Evolutionary conservation across 306 rosid genomes (phyloP), one percentile per base, ranked within the genome.

Genomic region (Medicago truncatula): DNA sequence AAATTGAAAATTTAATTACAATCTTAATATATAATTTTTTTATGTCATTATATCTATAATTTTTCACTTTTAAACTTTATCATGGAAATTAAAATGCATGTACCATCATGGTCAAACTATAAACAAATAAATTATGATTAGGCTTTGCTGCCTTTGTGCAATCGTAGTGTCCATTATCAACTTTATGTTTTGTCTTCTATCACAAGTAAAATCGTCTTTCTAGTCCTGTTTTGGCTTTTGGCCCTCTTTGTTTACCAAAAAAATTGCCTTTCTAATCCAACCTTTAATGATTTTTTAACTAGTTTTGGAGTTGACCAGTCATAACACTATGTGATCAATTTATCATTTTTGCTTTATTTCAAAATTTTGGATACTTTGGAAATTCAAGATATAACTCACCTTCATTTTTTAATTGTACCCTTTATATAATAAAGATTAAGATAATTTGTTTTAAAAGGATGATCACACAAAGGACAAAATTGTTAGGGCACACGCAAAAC

Each of bases 91-190:
- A 61, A 62, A 60, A 70, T 70, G 60, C 56, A 63, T 64, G 50
- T 54, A 40, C 34, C 78, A 65, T 16, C 67, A 54, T 15, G 59
- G 23, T 76, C 74, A 75, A 50, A 18, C 49, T 78, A 50, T 50
- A 11, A 44, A 77, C n/a, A 63, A 76, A 23, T 62, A 1, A 18
- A 38, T 12, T 41, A 21, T 36, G 21, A 59, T 52, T 79, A 43
- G 25, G 28, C 9, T 0, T 67, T 64, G 36, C 7, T 39, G 6
- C 66, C 63, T 46, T 58, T 65, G 34, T 70, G 73, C 58, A 38
- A 73, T 59, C 71, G 59, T 61, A 67, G 17, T 62, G 67, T 73
- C 75, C 75, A 7, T 68, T 73, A 59, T 72, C 79, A 47, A 73
- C 77, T 77, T 47, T 71, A n/a, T 71, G 54, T 57, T 60, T 28